These are phyloP conservation scores for Trichoderma simmonsii DNA, from an alignment of 2,329 filamentous ascomycete genomes.

Conservation along the genomic window DNA sequence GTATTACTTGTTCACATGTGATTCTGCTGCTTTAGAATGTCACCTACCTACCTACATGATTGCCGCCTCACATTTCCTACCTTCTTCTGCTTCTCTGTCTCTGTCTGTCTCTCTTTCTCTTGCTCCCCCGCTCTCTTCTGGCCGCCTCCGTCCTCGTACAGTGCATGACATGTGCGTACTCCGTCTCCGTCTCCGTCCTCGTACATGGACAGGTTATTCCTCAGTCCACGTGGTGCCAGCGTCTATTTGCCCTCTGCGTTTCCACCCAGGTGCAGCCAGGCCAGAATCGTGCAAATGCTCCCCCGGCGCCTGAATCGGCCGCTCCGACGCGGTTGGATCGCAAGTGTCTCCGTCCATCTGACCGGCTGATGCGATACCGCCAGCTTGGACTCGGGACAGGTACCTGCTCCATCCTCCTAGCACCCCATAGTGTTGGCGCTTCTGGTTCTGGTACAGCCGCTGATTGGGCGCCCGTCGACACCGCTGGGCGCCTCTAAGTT, in stretches of 20 bases:
- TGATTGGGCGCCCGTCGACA: background rate
- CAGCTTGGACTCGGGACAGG: constrained; percentile 4
- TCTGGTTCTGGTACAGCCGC: background rate
- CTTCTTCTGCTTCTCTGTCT: too few species aligned
- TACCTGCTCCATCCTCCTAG: background rate
- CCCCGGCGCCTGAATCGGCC: background rate
- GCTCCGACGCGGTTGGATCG: background rate
- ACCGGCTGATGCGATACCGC: background rate
- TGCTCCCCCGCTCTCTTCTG: too few species aligned
- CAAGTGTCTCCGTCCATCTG: background rate
- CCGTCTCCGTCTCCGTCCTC: background rate
- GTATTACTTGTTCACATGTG: background rate
- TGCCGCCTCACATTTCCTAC: background rate
- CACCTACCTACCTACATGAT: background rate
- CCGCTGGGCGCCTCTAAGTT: background rate
- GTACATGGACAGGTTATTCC: background rate
- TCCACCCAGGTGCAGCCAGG: constrained; percentile 1
- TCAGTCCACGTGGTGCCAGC: constrained; percentile 10
- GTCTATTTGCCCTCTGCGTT: background rate
- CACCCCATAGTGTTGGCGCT: background rate
- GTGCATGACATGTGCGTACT: background rate
- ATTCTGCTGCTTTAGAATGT: background rate
- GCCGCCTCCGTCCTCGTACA: background rate
- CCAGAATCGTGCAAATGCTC: background rate
- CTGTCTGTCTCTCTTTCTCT: background rate